These are phyloP conservation scores for Daldinia grandis DNA, from an alignment of 495 filamentous ascomycete genomes.

Conservation along the genomic window DNA sequence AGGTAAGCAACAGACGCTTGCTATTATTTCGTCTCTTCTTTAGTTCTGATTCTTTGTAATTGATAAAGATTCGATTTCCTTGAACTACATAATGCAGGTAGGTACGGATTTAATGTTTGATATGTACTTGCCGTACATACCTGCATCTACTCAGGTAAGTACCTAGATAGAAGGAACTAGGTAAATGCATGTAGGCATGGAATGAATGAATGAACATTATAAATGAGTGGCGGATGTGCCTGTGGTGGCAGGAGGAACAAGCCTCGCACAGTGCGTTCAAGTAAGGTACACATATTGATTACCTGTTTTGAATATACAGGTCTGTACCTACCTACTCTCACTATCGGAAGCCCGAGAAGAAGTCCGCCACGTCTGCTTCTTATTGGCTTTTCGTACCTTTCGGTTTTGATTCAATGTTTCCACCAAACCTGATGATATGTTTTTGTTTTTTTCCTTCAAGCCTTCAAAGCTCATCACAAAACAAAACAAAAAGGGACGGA, in stretches of 20 bases:
- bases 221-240: not conserved
- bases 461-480: constrained; percentile 22
- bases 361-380: constrained; percentile 22
- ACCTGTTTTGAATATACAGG: constrained; percentile 24
- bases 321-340: constrained; percentile 7
- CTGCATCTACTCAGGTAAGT: too few species aligned
- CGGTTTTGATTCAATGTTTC: constrained; percentile 14
- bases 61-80: too few species aligned
- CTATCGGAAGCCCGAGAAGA: constrained; percentile 32
- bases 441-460: constrained; percentile 12
- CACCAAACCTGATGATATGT: constrained; percentile 24
- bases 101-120: too few species aligned
- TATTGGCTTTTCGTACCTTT: constrained; percentile 16
- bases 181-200: not conserved
- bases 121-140: too few species aligned
- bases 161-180: not conserved
- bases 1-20: too few species aligned
- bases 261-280: constrained; percentile 21
- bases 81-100: too few species aligned
- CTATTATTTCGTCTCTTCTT: too few species aligned
- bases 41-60: too few species aligned
- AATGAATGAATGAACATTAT: too few species aligned
- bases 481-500: constrained; percentile 13
- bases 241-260: constrained; percentile 16
- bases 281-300: constrained; percentile 21